Conservation (phyloP, 2,329 filamentous ascomycete genomes). For the Dactylellina leptospora region DNA sequence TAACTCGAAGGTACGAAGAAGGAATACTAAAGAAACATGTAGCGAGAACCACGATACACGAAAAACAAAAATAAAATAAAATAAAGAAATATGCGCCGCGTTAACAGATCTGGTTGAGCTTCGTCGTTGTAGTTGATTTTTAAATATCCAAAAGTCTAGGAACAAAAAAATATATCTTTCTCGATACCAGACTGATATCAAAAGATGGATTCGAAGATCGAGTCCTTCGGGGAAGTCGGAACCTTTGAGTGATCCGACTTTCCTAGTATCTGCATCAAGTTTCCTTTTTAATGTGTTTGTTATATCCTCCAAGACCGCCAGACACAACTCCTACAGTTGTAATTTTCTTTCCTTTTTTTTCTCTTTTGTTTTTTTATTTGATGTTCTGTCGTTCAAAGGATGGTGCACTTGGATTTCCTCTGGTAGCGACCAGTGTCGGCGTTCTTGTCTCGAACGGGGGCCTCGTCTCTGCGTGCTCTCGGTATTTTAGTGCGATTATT, state of each 20-base stretch:
- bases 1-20: conserved; percentile 4
- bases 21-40: conserved; percentile 26
- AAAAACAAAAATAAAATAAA: not conserved
- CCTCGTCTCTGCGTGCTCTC: conserved; percentile 39
- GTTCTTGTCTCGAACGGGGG: conserved; percentile 28
- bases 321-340: not conserved
- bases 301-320: not conserved
- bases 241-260: conserved; percentile 6
- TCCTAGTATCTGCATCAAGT: conserved; percentile 8
- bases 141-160: conserved; percentile 51
- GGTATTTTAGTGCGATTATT: conserved; percentile 53
- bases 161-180: conserved; percentile 1
- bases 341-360: not conserved
- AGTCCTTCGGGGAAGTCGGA: conserved; percentile 23
- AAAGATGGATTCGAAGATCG: conserved; percentile 48
- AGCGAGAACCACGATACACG: conserved; percentile 24
- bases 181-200: conserved; percentile 38
- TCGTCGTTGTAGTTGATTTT: conserved; percentile 32
- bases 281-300: conserved; percentile 4
- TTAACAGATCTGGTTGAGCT: conserved; percentile 51
- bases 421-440: conserved; percentile 37
- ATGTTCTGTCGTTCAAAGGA: conserved; percentile 30
- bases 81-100: conserved; percentile 42
- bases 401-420: conserved; percentile 47
- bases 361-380: conserved; percentile 5